A percentile compares a stretch with the other conserved stretches of the same genome.
Evolutionary conservation across 2,329 filamentous ascomycete genomes (phyloP).

Genomic region (Bertia moriformis): DNA sequence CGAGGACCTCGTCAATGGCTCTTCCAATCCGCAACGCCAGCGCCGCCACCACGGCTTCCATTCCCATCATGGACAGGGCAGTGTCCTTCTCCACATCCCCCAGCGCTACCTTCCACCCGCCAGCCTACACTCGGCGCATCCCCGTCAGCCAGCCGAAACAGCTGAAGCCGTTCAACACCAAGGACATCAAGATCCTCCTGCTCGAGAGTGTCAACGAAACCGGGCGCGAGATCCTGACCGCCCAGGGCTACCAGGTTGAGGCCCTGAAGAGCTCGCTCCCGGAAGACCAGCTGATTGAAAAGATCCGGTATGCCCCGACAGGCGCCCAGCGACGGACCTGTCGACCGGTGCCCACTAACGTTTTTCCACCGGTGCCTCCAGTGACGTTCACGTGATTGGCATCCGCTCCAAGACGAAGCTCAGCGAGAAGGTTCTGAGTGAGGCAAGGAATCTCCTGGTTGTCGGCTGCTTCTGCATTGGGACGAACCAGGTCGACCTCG

Average conservation of each 20-base stretch:
- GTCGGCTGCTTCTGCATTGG: slow-evolving; percentile 98
- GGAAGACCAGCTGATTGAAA: slow-evolving; percentile 88
- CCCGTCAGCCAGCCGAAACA: slow-evolving; percentile 46
- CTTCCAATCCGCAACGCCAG: too few species aligned
- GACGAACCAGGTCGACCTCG: slow-evolving; percentile 84
- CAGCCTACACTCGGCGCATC: slow-evolving; percentile 26
- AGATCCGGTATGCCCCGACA: slow-evolving; percentile 58
- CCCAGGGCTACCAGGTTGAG: slow-evolving; percentile 93
- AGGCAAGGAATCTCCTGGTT: slow-evolving; percentile 88
- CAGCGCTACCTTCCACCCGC: slow-evolving; percentile 59
- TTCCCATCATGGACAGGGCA: slow-evolving; percentile 45
- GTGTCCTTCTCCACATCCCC: slow-evolving; percentile 64
- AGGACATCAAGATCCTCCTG: slow-evolving; percentile 90
- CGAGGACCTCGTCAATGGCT: too few species aligned
- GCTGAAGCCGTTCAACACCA: slow-evolving; percentile 86
- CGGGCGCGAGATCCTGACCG: slow-evolving; percentile 65
- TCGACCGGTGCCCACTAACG: too few species aligned
- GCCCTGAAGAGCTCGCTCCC: slow-evolving; percentile 74
- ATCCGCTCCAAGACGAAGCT: slow-evolving; percentile 97
- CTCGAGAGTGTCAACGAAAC: slow-evolving; percentile 93
- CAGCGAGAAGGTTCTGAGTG: slow-evolving; percentile 66
- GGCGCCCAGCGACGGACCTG: slow-evolving; percentile 1
- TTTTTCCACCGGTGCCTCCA: slow-evolving; percentile 20
- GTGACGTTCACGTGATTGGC: slow-evolving; percentile 90
- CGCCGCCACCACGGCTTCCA: too few species aligned